A percentile compares a stretch with the other conserved stretches of the same genome.
These are phyloP conservation scores for Diaporthe destruens DNA, from an alignment of 2,329 filamentous ascomycete species.

Conservation along the genomic window DNA sequence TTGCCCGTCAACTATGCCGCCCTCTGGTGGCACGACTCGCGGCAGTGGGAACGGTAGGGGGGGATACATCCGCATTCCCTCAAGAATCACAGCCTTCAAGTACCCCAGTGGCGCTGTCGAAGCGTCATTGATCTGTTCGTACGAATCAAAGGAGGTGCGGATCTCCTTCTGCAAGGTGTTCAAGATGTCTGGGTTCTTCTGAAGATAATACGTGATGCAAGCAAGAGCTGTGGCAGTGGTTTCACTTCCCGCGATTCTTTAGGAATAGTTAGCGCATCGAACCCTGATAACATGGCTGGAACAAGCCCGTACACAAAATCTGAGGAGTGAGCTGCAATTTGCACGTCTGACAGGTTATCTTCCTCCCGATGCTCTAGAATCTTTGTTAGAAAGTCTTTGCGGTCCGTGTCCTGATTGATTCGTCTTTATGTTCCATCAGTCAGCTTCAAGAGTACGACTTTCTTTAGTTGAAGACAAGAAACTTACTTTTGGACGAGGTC, in stretches of 20 bases:
- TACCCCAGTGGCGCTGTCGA: constrained; percentile 27
- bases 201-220: constrained; percentile 26
- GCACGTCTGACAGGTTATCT: constrained; percentile 44
- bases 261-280: background rate
- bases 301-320: constrained; percentile 42
- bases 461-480: background rate
- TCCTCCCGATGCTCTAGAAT: constrained; percentile 42
- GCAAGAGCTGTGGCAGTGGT: constrained; percentile 32
- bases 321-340: constrained; percentile 47
- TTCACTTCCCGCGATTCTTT: constrained; percentile 30
- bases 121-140: constrained; percentile 14
- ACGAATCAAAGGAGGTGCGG: constrained; percentile 10
- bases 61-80: constrained; percentile 46
- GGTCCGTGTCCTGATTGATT: constrained; percentile 18
- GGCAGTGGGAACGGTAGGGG: constrained; percentile 34
- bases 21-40: constrained; percentile 28
- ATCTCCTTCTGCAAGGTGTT: constrained; percentile 15
- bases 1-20: constrained; percentile 15
- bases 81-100: constrained; percentile 43
- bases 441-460: background rate
- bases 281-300: no score
- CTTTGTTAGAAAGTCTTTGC: constrained; percentile 46
- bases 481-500: constrained; percentile 29
- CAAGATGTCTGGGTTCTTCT: background rate
- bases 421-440: background rate